A percentile compares a stretch with the other conserved stretches of the same genome.
Evolutionary conservation across 2,329 filamentous ascomycete genomes (phyloP).

Genomic region (Volutella citrinella): DNA sequence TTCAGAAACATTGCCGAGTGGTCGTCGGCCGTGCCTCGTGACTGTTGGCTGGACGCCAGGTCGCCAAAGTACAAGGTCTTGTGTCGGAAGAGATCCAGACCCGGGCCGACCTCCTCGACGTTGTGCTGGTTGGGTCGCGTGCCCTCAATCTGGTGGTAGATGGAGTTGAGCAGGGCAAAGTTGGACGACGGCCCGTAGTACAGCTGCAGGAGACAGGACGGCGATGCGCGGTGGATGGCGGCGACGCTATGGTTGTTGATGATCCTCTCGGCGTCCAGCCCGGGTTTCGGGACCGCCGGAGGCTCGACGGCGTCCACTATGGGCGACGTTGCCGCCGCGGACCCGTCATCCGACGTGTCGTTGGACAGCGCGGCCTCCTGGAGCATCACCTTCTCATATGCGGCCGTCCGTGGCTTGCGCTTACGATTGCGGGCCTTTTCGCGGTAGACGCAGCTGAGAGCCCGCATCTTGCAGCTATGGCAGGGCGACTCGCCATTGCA

Average conservation of each 20-base stretch:
- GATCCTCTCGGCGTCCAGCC: conserved; percentile 16
- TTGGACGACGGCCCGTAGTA: conserved; percentile 47
- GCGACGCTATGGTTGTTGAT: conserved; percentile 41
- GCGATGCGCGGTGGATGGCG: conserved; percentile 42
- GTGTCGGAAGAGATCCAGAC: conserved; percentile 29
- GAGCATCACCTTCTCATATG: conserved; percentile 21
- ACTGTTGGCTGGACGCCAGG: conserved; percentile 33
- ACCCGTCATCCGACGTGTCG: conserved; percentile 11
- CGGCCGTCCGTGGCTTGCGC: conserved; percentile 20
- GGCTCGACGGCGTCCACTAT: not conserved
- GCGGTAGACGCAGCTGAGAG: conserved; percentile 28
- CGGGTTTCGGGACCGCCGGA: too few species aligned
- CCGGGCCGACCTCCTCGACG: conserved; percentile 29
- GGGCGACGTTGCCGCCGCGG: too few species aligned
- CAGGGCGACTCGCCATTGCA: conserved; percentile 31
- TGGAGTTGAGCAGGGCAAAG: conserved; percentile 37
- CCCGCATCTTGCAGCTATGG: conserved; percentile 24
- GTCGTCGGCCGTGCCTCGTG: conserved; percentile 16
- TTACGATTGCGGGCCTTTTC: conserved; percentile 29
- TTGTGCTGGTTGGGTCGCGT: conserved; percentile 19
- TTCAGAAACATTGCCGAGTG: conserved; percentile 35
- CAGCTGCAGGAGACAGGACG: conserved; percentile 41
- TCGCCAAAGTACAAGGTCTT: conserved; percentile 32
- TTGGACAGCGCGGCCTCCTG: conserved; percentile 19
- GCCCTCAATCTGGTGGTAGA: conserved; percentile 31